phyloP scores from a whole-genome alignment of 768 basidiomycete genomes.

The Asterophora lycoperdoides region DNA sequence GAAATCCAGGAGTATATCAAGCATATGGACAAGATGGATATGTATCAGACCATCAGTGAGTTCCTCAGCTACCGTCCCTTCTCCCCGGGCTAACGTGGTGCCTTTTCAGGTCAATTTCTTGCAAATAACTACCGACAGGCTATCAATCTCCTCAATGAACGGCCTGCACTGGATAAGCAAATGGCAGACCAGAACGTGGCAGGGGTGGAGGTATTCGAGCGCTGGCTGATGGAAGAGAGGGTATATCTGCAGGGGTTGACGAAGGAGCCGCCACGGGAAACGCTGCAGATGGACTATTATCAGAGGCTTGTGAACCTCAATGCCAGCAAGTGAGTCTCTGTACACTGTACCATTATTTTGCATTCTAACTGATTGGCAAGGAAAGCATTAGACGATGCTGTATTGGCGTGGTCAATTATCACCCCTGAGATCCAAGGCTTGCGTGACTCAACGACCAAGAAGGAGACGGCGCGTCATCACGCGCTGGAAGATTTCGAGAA shows the following conservation, averaged over 20 bases:
- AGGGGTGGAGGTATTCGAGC: neutral
- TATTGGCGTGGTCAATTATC: too few species aligned
- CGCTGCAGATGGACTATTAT: constrained; percentile 2
- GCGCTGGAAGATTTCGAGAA: too few species aligned
- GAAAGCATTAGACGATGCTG: too few species aligned
- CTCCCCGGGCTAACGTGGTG: neutral
- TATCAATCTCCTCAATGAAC: neutral
- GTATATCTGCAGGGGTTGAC: neutral
- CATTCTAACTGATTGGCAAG: too few species aligned
- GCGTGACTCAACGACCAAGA: too few species aligned
- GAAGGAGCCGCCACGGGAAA: neutral
- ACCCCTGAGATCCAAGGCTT: too few species aligned
- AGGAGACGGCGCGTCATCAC: too few species aligned
- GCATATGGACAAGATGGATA: neutral
- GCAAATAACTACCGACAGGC: constrained; percentile 6
- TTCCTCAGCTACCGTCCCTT: neutral
- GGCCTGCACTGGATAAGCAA: neutral
- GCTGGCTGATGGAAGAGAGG: constrained; percentile 3
- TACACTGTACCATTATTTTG: neutral
- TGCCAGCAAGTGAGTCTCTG: neutral
- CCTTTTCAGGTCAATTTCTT: constrained; percentile 2
- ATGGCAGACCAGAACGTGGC: constrained; percentile 1
- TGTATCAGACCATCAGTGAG: neutral
- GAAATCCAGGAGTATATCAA: neutral
- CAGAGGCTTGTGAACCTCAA: neutral